phyloP scores from a whole-genome alignment of 2,329 filamentous ascomycete genomes.

The Fusarium longipes region DNA sequence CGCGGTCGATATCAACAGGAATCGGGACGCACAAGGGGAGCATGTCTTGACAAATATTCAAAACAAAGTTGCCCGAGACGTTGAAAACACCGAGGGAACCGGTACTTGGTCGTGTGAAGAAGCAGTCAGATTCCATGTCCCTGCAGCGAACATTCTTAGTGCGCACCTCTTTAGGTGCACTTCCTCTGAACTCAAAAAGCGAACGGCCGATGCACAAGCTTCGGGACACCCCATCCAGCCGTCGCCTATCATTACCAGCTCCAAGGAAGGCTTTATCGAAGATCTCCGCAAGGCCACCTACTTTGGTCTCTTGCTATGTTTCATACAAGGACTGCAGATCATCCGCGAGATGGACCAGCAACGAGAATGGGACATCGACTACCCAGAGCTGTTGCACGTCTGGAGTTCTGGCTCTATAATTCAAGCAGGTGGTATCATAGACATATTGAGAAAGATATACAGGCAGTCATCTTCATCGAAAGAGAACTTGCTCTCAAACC shows the following conservation, averaged over 20 bases:
- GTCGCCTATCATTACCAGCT: not conserved
- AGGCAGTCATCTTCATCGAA: not conserved
- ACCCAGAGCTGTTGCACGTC: not conserved
- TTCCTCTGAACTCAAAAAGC: not conserved
- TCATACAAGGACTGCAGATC: not conserved
- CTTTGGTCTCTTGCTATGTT: not conserved
- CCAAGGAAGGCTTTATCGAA: not conserved
- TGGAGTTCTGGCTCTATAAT: slow-evolving; percentile 3
- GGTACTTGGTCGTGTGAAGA: slow-evolving; percentile 12
- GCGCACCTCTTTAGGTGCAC: slow-evolving; percentile 3
- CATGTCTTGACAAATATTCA: not conserved
- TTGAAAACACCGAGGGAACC: slow-evolving; percentile 4
- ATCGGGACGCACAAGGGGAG: rapidly evolving
- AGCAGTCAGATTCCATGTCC: not conserved
- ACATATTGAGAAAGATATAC: not conserved
- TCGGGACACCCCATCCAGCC: not conserved
- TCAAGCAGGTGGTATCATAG: not conserved
- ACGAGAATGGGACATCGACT: not conserved
- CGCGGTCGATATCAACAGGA: not conserved
- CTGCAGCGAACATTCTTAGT: slow-evolving; percentile 7
- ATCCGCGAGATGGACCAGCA: slow-evolving; percentile 4
- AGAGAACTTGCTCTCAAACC: not conserved
- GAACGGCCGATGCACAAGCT: not conserved
- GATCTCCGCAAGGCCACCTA: not conserved
- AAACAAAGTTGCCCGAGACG: not conserved